Percentiles rank a stretch among this genome's conserved stretches.
Conservation (phyloP, 2,329 filamentous ascomycete species). For the Neonectria hederae region DNA sequence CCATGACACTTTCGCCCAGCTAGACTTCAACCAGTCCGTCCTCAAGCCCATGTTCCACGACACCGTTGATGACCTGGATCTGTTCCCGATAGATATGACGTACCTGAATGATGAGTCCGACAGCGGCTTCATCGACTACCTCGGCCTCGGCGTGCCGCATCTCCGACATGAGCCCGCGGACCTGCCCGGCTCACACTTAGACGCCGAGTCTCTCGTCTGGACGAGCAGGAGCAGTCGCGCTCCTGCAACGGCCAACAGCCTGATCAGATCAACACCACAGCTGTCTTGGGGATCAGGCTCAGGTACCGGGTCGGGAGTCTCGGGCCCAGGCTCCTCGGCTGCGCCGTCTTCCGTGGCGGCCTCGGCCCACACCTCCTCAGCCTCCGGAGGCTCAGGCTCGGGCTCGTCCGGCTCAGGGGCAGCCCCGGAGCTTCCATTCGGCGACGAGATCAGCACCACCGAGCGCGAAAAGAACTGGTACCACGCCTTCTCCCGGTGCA, state of each 20-base stretch:
- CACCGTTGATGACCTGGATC: constrained; percentile 3
- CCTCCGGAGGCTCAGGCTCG: neutral
- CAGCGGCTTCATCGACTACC: constrained; percentile 11
- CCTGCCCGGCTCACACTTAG: neutral
- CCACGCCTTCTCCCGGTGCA: constrained; percentile 12
- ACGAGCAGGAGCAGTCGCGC: neutral
- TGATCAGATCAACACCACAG: constrained; percentile 2
- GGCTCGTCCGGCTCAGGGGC: neutral
- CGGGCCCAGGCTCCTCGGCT: neutral
- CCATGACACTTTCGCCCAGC: constrained; percentile 10
- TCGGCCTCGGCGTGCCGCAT: neutral
- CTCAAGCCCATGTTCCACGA: constrained; percentile 14
- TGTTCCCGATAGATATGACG: constrained; percentile 11
- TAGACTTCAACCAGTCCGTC: constrained; percentile 1
- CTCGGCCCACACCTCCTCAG: neutral
- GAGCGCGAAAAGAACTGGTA: constrained; percentile 8
- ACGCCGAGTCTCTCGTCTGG: constrained; percentile 1
- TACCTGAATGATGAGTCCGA: constrained; percentile 21
- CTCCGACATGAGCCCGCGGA: neutral
- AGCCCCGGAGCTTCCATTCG: neutral
- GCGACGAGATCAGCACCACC: neutral
- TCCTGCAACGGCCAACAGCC: neutral
- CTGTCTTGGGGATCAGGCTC: constrained; percentile 8
- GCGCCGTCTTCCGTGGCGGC: neutral
- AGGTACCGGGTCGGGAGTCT: neutral